Percentiles rank a stretch among this genome's conserved stretches.
Conservation (phyloP, 2,329 filamentous ascomycete species). For the Amphichorda felina region DNA sequence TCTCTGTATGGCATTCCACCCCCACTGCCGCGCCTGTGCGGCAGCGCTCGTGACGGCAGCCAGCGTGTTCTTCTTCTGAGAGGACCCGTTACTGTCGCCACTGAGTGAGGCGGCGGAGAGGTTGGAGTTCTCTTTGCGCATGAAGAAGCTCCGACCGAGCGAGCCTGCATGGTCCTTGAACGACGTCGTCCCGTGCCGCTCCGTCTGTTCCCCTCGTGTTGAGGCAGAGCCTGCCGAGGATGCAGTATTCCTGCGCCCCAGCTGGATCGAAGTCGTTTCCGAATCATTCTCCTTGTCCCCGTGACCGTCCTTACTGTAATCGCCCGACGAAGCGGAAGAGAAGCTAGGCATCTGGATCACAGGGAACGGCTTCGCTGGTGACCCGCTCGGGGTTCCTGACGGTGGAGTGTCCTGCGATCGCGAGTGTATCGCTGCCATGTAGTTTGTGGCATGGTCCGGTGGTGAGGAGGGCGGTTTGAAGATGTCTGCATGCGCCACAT, state of each 20-base stretch:
- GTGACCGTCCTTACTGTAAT: conserved; percentile 27
- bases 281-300: conserved; percentile 21
- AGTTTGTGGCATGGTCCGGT: conserved; percentile 47
- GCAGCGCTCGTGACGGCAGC: conserved; percentile 44
- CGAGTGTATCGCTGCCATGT: conserved; percentile 58
- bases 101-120: conserved; percentile 15
- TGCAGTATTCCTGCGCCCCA: conserved; percentile 22
- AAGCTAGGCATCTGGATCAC: conserved; percentile 28
- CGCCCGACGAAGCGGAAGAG: conserved; percentile 37
- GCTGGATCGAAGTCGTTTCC: conserved; percentile 13
- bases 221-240: conserved; percentile 22
- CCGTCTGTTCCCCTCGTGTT: conserved; percentile 8
- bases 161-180: conserved; percentile 26
- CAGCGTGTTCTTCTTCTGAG: conserved; percentile 35
- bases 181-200: conserved; percentile 17
- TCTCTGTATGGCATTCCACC: conserved; percentile 42
- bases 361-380: conserved; percentile 21
- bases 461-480: conserved; percentile 43
- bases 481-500: conserved; percentile 54
- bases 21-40: conserved; percentile 45
- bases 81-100: conserved; percentile 12
- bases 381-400: conserved; percentile 25
- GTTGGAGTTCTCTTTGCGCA: conserved; percentile 23
- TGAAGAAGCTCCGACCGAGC: conserved; percentile 26
- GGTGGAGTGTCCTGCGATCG: conserved; percentile 46